Evolutionary conservation across 257 asterid species (phyloP).

Genomic region (Prunella vulgaris): DNA sequence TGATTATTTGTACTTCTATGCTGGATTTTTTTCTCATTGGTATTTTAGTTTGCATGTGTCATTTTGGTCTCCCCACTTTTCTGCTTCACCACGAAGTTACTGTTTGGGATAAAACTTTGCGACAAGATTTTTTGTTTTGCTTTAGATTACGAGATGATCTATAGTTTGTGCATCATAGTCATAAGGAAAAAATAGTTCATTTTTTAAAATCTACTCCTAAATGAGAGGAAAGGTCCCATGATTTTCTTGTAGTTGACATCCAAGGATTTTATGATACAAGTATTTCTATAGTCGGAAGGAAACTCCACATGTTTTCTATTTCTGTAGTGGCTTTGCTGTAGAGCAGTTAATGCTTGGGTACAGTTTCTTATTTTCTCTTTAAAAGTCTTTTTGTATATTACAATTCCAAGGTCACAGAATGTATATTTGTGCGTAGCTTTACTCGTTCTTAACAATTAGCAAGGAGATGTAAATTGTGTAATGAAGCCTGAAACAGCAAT

Average conservation of each 20-base stretch:
- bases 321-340: neutral
- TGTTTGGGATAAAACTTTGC: neutral
- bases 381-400: no score
- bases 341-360: neutral
- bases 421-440: no score
- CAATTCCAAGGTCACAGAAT: no score
- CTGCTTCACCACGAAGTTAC: constrained; percentile 1
- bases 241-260: neutral
- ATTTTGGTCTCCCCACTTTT: neutral
- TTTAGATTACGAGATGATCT: neutral
- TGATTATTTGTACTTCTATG: neutral
- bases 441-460: no score
- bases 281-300: neutral
- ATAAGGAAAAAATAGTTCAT: neutral
- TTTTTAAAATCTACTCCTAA: neutral
- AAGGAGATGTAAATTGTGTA: no score
- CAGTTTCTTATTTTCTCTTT: no score
- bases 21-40: neutral
- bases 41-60: neutral
- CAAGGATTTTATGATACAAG: neutral
- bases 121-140: neutral
- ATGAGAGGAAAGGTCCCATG: neutral
- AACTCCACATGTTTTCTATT: neutral
- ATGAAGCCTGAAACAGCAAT: neutral
- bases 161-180: neutral